Conservation (phyloP, 2,329 filamentous ascomycete genomes). For the Davidsoniella eucalypti region DNA sequence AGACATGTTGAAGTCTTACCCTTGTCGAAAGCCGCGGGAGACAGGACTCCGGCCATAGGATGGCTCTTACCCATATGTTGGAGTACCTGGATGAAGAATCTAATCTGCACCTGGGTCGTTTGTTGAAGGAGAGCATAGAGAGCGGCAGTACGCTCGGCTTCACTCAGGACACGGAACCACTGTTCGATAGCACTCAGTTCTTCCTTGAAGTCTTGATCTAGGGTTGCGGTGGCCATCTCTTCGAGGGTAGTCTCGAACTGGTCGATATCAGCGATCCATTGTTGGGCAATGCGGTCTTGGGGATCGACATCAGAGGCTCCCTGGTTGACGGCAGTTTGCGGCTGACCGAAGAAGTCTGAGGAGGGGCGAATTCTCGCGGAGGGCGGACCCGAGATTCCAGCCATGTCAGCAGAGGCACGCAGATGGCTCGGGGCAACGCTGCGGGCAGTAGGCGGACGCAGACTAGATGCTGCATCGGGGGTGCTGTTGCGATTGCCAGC, state of each 20-base stretch:
- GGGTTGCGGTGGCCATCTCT: slow-evolving; percentile 96
- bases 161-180: slow-evolving; percentile 95
- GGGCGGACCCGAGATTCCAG: slow-evolving; percentile 53
- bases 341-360: slow-evolving; percentile 82
- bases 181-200: slow-evolving; percentile 97
- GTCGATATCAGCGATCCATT: slow-evolving; percentile 98
- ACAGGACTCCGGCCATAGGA: slow-evolving; percentile 89
- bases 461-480: slow-evolving; percentile 71
- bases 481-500: slow-evolving; percentile 91
- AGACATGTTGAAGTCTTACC: slow-evolving; percentile 33
- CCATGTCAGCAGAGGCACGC: slow-evolving; percentile 92
- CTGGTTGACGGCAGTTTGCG: slow-evolving; percentile 44
- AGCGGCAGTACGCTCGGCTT: slow-evolving; percentile 88
- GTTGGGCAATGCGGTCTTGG: slow-evolving; percentile 84
- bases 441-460: slow-evolving; percentile 68
- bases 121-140: slow-evolving; percentile 92
- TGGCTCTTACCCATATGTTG: slow-evolving; percentile 99
- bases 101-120: slow-evolving; percentile 95
- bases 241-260: slow-evolving; percentile 98
- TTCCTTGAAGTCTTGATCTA: slow-evolving; percentile 99
- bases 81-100: slow-evolving; percentile 96
- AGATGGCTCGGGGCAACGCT: slow-evolving; percentile 69
- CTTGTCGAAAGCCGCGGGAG: slow-evolving; percentile 92
- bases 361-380: slow-evolving; percentile 74
- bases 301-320: slow-evolving; percentile 60